These are phyloP conservation scores for Pythium sukuiense DNA, from an alignment of 352 stramenopile genomes.

Conservation along the genomic window DNA sequence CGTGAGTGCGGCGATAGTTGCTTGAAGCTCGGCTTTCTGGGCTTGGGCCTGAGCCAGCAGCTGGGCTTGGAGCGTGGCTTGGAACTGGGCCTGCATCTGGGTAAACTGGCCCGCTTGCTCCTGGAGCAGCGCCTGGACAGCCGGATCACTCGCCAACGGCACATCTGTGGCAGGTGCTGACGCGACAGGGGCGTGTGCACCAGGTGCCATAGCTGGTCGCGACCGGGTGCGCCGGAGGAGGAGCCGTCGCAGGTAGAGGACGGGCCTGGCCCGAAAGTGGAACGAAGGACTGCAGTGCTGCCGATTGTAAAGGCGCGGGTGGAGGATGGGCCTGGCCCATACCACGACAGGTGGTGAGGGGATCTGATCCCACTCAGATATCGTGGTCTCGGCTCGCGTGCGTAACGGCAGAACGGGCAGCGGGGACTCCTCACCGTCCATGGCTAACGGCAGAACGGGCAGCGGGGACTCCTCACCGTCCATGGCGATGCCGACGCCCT, in stretches of 20 bases:
- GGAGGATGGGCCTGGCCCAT: neutral
- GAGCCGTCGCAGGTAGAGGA: neutral
- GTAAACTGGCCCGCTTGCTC: conserved; percentile 1
- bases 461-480: neutral
- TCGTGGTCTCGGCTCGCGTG: neutral
- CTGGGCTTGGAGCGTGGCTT: neutral
- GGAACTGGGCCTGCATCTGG: neutral
- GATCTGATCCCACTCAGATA: conserved; percentile 1
- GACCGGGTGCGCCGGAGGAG: neutral
- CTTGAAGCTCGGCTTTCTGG: neutral
- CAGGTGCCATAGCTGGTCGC: neutral
- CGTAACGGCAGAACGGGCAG: neutral
- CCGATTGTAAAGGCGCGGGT: neutral
- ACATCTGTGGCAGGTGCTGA: neutral
- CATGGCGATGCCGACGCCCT: neutral
- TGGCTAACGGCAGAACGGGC: neutral
- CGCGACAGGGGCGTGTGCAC: neutral
- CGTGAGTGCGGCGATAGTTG: neutral
- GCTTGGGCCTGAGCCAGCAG: neutral
- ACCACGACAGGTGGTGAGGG: neutral
- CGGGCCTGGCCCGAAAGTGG: neutral
- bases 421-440: neutral
- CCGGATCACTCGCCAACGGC: conserved; percentile 1
- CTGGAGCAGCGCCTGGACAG: neutral
- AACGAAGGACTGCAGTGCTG: neutral